phyloP scores from a whole-genome alignment of 31 red algal species.

The Porphyra umbilicalis region DNA sequence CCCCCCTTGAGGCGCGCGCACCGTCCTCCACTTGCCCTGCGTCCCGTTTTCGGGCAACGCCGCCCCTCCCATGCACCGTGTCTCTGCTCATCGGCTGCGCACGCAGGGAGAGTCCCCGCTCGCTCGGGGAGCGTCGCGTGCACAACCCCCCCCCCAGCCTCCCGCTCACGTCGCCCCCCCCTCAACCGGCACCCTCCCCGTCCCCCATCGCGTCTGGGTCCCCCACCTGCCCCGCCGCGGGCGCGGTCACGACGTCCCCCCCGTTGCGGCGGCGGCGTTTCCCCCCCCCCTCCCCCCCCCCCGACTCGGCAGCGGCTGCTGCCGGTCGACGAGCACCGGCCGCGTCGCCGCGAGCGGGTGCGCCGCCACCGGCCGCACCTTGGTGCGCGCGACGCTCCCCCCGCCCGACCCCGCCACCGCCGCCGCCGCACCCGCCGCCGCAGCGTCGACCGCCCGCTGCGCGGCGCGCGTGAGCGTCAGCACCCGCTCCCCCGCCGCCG shows the following conservation, averaged over 20 bases:
- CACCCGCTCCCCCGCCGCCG: constrained; percentile 21
- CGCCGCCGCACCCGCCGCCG: constrained; percentile 25
- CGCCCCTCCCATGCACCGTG: no score
- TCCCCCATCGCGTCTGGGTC: not conserved
- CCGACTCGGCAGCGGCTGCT: constrained; percentile 17
- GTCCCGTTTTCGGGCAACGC: no score
- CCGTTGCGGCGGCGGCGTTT: not conserved
- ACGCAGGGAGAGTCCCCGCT: not conserved
- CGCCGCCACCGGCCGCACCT: constrained; percentile 20
- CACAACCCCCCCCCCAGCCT: not conserved
- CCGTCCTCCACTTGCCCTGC: no score
- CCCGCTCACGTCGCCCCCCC: not conserved
- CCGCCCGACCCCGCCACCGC: constrained; percentile 22
- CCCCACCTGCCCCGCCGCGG: not conserved
- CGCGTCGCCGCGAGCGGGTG: constrained; percentile 40
- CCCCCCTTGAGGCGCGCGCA: no score
- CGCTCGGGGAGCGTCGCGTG: not conserved
- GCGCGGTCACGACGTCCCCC: not conserved
- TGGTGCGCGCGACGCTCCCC: constrained; percentile 22
- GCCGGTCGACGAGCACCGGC: constrained; percentile 31
- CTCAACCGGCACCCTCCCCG: not conserved
- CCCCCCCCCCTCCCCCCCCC: not conserved
- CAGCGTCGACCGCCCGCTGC: constrained; percentile 31
- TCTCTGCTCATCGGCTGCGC: not conserved
- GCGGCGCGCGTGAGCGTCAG: constrained; percentile 23